Evolutionary conservation across 192 early-diverging fungal species (phyloP).

Genomic region (Podila verticillata): DNA sequence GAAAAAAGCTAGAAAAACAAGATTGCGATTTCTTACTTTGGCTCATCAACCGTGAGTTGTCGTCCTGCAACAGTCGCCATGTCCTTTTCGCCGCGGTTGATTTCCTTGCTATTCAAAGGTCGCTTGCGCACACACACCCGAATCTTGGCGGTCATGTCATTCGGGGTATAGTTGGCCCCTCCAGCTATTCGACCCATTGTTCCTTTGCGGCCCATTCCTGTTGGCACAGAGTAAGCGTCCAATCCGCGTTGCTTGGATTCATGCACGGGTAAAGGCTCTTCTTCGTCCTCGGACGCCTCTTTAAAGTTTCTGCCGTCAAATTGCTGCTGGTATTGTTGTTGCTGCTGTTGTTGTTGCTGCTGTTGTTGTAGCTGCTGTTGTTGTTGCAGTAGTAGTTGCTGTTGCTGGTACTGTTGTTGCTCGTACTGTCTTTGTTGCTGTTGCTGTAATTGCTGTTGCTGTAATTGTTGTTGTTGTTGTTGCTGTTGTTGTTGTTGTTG

Average conservation of each 20-base stretch:
- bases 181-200: constrained; percentile 22
- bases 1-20: neutral
- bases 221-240: constrained; percentile 84
- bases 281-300: constrained; percentile 55
- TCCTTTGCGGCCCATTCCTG: constrained; percentile 27
- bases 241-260: constrained; percentile 51
- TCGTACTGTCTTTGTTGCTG: constrained; percentile 21
- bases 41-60: constrained; percentile 90
- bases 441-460: constrained; percentile 16
- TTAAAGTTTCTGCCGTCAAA: constrained; percentile 41
- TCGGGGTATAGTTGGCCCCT: constrained; percentile 3
- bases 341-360: constrained; percentile 30
- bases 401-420: constrained; percentile 1
- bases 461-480: constrained; percentile 27
- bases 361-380: constrained; percentile 28
- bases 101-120: constrained; percentile 91
- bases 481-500: constrained; percentile 29
- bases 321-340: constrained; percentile 19
- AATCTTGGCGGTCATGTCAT: constrained; percentile 85
- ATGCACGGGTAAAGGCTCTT: constrained; percentile 42
- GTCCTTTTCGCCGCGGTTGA: constrained; percentile 83
- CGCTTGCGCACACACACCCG: constrained; percentile 97
- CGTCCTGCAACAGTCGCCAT: constrained; percentile 76
- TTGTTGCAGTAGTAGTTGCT: constrained; percentile 12
- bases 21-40: constrained; percentile 71